Evolutionary conservation across 495 filamentous ascomycete species (phyloP).

Genomic region (Trichodelitschia bisporula): DNA sequence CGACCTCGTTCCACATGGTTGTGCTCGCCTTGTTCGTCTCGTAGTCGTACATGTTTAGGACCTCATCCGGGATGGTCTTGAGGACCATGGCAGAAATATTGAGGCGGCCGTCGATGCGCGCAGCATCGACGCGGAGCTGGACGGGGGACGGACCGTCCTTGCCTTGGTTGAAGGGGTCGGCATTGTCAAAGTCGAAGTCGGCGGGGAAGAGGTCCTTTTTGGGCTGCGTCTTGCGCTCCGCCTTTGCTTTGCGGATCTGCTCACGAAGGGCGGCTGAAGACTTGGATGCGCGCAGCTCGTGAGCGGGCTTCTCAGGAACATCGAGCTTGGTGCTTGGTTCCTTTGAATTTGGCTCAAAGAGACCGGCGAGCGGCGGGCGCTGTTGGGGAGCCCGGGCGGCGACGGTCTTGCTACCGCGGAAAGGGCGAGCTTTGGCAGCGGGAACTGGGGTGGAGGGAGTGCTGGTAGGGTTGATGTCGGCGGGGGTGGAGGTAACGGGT

Average conservation of each 20-base stretch:
- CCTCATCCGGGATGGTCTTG: slow-evolving; percentile 54
- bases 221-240: slow-evolving; percentile 25
- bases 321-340: slow-evolving; percentile 2
- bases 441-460: too few relatives aligned
- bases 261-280: slow-evolving; percentile 67
- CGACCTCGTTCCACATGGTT: slow-evolving; percentile 70
- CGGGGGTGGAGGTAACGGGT: too few relatives aligned
- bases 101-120: slow-evolving; percentile 55
- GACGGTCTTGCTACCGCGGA: slow-evolving; percentile 25
- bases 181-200: slow-evolving; percentile 10
- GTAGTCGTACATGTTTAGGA: slow-evolving; percentile 70
- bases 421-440: slow-evolving; percentile 3
- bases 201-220: slow-evolving; percentile 11
- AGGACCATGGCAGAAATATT: slow-evolving; percentile 78
- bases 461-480: too few relatives aligned
- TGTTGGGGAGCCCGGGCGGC: slow-evolving; percentile 24
- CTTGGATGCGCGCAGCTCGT: slow-evolving; percentile 24
- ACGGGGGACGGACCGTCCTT: slow-evolving; percentile 29
- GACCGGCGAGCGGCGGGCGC: slow-evolving; percentile 27
- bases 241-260: slow-evolving; percentile 83
- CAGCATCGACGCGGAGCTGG: slow-evolving; percentile 47
- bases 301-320: slow-evolving; percentile 1
- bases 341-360: slow-evolving; percentile 20
- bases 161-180: slow-evolving; percentile 15
- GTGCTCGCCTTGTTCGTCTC: slow-evolving; percentile 20